phyloP scores from a whole-genome alignment of 2,329 filamentous ascomycete genomes.

The Epichloe festucae region DNA sequence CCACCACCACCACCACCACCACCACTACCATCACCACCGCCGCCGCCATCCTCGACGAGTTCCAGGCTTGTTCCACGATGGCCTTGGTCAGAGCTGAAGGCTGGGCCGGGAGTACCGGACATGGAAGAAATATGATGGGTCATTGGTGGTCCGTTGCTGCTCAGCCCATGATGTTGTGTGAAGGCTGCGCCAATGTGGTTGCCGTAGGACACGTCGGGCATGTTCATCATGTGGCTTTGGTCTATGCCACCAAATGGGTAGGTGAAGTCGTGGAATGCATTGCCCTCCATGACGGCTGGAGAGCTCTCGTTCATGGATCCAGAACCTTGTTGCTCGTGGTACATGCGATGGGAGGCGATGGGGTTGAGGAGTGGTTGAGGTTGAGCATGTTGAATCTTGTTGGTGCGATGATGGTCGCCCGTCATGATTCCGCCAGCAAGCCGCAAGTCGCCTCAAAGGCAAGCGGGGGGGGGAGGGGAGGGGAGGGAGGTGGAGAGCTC shows the following conservation, averaged over 20 bases:
- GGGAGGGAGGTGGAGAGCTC: not conserved
- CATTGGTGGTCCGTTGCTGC: constrained; percentile 8
- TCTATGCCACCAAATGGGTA: constrained; percentile 33
- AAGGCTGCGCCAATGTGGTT: constrained; percentile 21
- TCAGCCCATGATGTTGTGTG: constrained; percentile 16
- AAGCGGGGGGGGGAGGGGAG: not conserved
- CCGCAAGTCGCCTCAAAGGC: not conserved
- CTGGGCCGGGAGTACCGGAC: constrained; percentile 9
- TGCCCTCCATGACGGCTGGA: constrained; percentile 27
- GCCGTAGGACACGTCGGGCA: constrained; percentile 22
- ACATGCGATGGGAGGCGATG: constrained; percentile 13
- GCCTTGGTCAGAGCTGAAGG: constrained; percentile 13
- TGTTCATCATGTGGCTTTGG: constrained; percentile 11
- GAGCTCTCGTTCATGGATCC: constrained; percentile 11
- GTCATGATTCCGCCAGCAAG: constrained; percentile 15
- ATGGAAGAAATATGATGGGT: constrained; percentile 10
- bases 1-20: constrained; percentile 26
- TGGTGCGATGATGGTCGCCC: constrained; percentile 15
- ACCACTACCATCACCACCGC: too few relatives aligned
- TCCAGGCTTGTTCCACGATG: constrained; percentile 21
- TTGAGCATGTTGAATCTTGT: constrained; percentile 19
- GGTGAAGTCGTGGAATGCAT: constrained; percentile 39
- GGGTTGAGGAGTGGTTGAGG: constrained; percentile 14
- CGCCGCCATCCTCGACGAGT: constrained; percentile 33
- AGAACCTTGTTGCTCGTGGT: constrained; percentile 10